Evolutionary conservation across 495 filamentous ascomycete species (phyloP).

Genomic region (Rusavskia elegans): DNA sequence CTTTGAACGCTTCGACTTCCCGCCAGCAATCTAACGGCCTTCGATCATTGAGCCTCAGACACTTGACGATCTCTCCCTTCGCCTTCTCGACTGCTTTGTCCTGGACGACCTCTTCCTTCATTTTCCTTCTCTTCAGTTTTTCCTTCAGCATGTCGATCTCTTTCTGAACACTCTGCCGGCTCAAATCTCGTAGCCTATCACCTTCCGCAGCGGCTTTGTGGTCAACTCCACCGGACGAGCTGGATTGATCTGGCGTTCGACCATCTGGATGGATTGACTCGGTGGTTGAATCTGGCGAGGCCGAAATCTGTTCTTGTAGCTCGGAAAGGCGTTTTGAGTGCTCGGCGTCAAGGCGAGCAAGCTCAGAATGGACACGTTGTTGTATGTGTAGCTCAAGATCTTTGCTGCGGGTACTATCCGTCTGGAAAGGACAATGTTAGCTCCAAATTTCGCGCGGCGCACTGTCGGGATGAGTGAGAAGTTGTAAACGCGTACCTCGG

Average conservation of each 20-base stretch:
- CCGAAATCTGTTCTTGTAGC: constrained; percentile 41
- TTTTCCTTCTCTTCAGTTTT: constrained; percentile 51
- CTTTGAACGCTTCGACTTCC: constrained; percentile 83
- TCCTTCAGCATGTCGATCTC: constrained; percentile 68
- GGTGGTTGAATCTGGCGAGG: constrained; percentile 19
- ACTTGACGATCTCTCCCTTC: constrained; percentile 60
- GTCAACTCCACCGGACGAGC: constrained; percentile 12
- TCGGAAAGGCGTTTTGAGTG: constrained; percentile 42
- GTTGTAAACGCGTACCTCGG: constrained; percentile 44
- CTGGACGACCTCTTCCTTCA: constrained; percentile 48
- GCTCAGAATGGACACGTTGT: constrained; percentile 69
- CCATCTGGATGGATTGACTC: constrained; percentile 7
- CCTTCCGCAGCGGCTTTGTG: constrained; percentile 17
- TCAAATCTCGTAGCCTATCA: constrained; percentile 26
- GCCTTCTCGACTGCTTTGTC: constrained; percentile 46
- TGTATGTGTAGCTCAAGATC: constrained; percentile 78
- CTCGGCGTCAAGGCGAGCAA: constrained; percentile 50
- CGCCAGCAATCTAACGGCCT: constrained; percentile 89
- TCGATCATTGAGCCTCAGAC: constrained; percentile 71
- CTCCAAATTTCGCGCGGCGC: too few relatives aligned
- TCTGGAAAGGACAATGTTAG: constrained; percentile 8
- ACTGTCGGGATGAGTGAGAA: too few relatives aligned
- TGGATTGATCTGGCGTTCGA: constrained; percentile 8
- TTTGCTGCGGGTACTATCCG: constrained; percentile 66
- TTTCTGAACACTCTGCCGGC: constrained; percentile 34